Conservation (phyloP, 805 yeast species). For the Starmerella riodocensis region DNA sequence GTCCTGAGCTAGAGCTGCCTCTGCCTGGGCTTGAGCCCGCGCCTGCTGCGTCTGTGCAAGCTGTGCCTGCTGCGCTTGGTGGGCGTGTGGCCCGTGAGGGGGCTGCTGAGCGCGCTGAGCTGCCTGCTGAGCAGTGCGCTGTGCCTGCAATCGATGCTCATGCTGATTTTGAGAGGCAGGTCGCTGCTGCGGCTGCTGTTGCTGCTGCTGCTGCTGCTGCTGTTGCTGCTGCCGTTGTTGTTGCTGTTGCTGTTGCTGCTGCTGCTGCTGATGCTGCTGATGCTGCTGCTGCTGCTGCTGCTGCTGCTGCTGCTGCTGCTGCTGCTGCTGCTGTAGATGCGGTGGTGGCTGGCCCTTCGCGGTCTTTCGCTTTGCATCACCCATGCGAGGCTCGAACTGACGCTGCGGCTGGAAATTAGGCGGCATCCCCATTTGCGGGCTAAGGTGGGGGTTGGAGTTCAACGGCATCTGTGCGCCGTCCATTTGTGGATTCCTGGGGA, state of each 20-base stretch:
- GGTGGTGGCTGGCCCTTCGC: neutral
- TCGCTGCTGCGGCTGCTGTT: too few relatives aligned
- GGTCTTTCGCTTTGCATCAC: too few relatives aligned
- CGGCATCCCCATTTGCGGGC: neutral
- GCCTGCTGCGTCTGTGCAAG: slow-evolving; percentile 1
- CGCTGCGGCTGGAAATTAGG: neutral
- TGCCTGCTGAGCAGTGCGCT: neutral
- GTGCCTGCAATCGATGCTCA: neutral
- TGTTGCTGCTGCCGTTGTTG: neutral
- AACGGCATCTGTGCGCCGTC: neutral
- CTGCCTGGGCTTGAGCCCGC: slow-evolving; percentile 2
- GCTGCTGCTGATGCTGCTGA: neutral
- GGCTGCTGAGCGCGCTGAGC: slow-evolving; percentile 1
- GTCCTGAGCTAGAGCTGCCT: slow-evolving; percentile 2
- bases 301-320: neutral
- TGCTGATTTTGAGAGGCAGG: neutral
- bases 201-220: neutral
- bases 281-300: neutral
- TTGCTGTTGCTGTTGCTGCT: neutral
- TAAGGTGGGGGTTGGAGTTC: neutral
- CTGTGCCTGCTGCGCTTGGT: slow-evolving; percentile 1
- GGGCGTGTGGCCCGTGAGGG: too few relatives aligned
- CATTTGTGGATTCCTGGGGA: neutral
- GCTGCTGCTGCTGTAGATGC: neutral
- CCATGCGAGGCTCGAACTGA: too few relatives aligned